Base-by-base conservation (phyloP, 176 grass and related monocot genomes). In the Elaeis guineensis region DNA sequence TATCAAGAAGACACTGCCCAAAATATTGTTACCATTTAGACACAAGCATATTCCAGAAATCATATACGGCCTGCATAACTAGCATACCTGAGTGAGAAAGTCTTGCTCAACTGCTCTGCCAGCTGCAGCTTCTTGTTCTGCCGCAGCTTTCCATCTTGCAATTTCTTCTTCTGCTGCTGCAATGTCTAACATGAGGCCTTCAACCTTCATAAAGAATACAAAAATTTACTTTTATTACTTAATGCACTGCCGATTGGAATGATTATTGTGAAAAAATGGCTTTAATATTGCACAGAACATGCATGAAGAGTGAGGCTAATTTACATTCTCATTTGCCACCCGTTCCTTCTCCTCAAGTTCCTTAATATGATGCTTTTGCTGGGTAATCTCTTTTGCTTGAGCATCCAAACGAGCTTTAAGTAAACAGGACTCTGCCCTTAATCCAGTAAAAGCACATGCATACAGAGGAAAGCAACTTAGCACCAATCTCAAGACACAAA, bases 161-260 rank as follows among this genome's bases (percentile, higher is more conserved):
- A 98, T 89, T 72, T 98, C 94, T 74, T 98, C 94, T 83, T 92
- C 94, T 65, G 94, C 76, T 74, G 88, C 88, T 25, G 88, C 65
- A 35, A 98, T 79, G 2, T 98, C 94, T 82, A 92, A 78, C 88
- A 98, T 93, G 21, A 98, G 81, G 11, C 79, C 94, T 49, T 98
- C 94, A 77, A 98, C 84, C 94, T 96, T 82, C 57, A 61, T 30
- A 69, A 25, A 61, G 53, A 44, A 44, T 44, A 35, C 32, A 14
- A 44, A 30, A 44, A 44, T 44, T 44, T 3, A 12, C 35, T 44
- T 11, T 44, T 44, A 44, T 44, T 44, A 44, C 35, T 12, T 12
- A 2, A 44, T 3, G 3, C 35, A 44, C 35, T 14, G 35, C 35
- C 12, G 35, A 14, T 14, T 44, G 11, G 9, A 56, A 14, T 35